A percentile compares a stretch with the other conserved stretches of the same genome.
Evolutionary conservation across 1,139 yeast genomes (phyloP).

Genomic region (Pichia inconspicua): DNA sequence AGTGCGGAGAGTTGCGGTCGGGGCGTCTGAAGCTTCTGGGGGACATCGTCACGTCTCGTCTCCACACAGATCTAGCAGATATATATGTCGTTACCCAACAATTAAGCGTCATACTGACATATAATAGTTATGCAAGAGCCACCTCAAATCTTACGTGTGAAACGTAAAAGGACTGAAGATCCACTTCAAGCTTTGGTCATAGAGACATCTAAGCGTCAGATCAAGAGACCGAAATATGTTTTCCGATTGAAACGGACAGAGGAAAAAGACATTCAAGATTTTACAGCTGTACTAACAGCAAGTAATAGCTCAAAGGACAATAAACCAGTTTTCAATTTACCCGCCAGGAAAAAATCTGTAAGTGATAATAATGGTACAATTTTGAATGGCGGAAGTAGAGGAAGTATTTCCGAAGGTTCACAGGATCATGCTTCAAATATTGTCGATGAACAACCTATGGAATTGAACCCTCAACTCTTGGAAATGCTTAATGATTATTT

Average conservation of each 20-base stretch:
- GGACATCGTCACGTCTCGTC: not conserved
- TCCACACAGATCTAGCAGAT: not conserved
- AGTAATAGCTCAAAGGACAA: conserved; percentile 2
- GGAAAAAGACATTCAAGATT: conserved; percentile 26
- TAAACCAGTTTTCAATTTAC: conserved; percentile 14
- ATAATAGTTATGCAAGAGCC: conserved; percentile 14
- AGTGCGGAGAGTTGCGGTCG: too few species aligned
- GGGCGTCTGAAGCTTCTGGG: not conserved
- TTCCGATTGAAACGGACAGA: conserved; percentile 65
- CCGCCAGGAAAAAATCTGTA: not conserved
- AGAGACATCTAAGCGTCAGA: conserved; percentile 17
- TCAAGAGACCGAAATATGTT: conserved; percentile 33
- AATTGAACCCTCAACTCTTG: conserved; percentile 42
- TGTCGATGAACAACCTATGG: conserved; percentile 9
- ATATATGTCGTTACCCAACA: not conserved
- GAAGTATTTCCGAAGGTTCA: not conserved
- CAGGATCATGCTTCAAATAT: not conserved
- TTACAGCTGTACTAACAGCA: conserved; percentile 18
- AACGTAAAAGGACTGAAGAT: conserved; percentile 77
- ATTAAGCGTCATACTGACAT: not conserved
- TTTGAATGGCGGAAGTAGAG: not conserved
- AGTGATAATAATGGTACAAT: not conserved
- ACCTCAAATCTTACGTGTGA: conserved; percentile 67
- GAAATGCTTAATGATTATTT: conserved; percentile 62
- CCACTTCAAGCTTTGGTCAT: conserved; percentile 67